phyloP scores from a whole-genome alignment of 768 basidiomycete species.

The Amylocystis lapponica region DNA sequence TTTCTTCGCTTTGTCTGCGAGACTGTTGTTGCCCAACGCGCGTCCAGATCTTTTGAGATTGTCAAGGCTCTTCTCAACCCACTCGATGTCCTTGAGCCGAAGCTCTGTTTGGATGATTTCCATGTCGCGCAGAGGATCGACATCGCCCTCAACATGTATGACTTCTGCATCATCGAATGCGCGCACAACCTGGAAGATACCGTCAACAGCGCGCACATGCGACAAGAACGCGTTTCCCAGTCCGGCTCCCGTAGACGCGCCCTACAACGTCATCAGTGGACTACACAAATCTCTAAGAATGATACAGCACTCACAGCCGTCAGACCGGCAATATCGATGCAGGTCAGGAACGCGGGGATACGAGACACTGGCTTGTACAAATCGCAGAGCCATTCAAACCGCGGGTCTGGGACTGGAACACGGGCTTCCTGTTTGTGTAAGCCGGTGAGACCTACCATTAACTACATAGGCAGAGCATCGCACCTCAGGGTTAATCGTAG shows the following conservation, averaged over 20 bases:
- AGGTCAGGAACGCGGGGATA: conserved; percentile 93
- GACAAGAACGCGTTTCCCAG: conserved; percentile 97
- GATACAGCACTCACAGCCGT: conserved; percentile 61
- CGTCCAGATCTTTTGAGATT: conserved; percentile 68
- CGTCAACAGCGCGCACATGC: conserved; percentile 96
- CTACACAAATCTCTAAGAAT: no score
- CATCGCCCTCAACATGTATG: conserved; percentile 98
- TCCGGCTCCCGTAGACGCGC: conserved; percentile 96
- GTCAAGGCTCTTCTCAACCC: conserved; percentile 91
- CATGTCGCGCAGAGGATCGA: conserved; percentile 95
- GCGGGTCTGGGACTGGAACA: conserved; percentile 88
- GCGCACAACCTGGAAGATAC: conserved; percentile 97
- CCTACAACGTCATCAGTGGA: no score
- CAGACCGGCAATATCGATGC: conserved; percentile 97
- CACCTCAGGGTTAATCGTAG: conserved; percentile 83
- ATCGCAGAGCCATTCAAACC: conserved; percentile 93
- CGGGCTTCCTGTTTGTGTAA: conserved; percentile 84
- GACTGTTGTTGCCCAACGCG: conserved; percentile 62
- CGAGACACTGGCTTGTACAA: conserved; percentile 84
- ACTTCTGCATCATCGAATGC: conserved; percentile 99
- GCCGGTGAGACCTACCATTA: not conserved
- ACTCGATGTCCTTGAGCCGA: conserved; percentile 95
- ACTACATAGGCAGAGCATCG: not conserved
- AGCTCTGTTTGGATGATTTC: conserved; percentile 94
- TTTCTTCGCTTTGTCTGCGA: conserved; percentile 94